These are phyloP conservation scores for Lachancea quebecensis DNA, from an alignment of 805 yeast species.

Conservation along the genomic window DNA sequence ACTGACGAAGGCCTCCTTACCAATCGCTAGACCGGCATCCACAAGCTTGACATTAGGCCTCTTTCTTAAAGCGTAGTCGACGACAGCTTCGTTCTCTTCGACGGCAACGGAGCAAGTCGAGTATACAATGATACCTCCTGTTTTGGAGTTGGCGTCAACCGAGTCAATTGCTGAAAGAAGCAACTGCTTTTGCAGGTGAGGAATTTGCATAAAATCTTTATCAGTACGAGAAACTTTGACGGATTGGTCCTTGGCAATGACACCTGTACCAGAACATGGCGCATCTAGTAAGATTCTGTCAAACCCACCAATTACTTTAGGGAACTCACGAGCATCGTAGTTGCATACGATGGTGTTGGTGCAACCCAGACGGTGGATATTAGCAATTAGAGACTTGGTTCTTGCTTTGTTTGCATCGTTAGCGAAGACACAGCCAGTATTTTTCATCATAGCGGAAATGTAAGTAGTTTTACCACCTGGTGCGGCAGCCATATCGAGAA, in stretches of 20 bases:
- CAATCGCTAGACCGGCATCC: constrained; percentile 86
- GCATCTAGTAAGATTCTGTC: constrained; percentile 94
- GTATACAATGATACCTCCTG: constrained; percentile 92
- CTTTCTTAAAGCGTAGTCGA: constrained; percentile 93
- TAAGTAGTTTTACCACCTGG: constrained; percentile 99
- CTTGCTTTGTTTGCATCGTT: constrained; percentile 95
- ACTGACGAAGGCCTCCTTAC: constrained; percentile 91
- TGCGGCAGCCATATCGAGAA: constrained; percentile 98
- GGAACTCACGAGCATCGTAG: constrained; percentile 97
- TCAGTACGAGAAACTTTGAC: constrained; percentile 92
- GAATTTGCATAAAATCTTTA: constrained; percentile 92
- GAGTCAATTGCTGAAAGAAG: constrained; percentile 93
- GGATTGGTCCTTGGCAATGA: constrained; percentile 92
- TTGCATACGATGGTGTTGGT: constrained; percentile 94
- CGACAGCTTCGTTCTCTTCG: constrained; percentile 97
- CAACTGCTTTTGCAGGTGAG: constrained; percentile 92
- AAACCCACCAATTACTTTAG: constrained; percentile 96
- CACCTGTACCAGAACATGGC: constrained; percentile 99
- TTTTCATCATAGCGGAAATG: constrained; percentile 92
- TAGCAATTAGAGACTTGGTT: constrained; percentile 93
- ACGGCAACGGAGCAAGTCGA: constrained; percentile 98
- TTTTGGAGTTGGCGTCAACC: constrained; percentile 84
- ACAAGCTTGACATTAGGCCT: constrained; percentile 94
- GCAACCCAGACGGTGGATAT: constrained; percentile 95
- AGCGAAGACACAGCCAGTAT: constrained; percentile 95